A percentile compares a stretch with the other conserved stretches of the same genome.
Evolutionary conservation across 179 eudicot species (phyloP).

Genomic region (Pouteria campechiana): DNA sequence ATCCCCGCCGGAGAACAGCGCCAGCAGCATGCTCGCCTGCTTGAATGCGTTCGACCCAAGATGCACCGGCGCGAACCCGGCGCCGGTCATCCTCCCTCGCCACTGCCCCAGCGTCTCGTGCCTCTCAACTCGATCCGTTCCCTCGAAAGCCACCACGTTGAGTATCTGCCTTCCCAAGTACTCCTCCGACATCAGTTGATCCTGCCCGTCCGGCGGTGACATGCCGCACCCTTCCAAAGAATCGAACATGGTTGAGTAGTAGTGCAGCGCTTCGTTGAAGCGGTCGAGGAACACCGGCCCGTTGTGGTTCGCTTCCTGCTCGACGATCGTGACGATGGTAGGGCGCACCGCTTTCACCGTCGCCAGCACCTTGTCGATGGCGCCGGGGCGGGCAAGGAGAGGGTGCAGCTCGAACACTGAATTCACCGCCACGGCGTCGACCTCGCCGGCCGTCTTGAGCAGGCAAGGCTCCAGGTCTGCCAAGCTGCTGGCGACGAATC

Average conservation of each 20-base stretch:
- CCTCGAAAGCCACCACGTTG: constrained; percentile 90
- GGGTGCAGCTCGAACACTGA: constrained; percentile 77
- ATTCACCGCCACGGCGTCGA: constrained; percentile 66
- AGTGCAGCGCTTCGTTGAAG: constrained; percentile 71
- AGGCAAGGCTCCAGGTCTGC: constrained; percentile 51
- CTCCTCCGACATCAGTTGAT: constrained; percentile 72
- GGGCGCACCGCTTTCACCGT: constrained; percentile 57
- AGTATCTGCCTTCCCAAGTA: constrained; percentile 80
- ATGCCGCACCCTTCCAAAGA: constrained; percentile 54
- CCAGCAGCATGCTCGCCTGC: constrained; percentile 70
- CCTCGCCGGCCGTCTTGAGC: constrained; percentile 37
- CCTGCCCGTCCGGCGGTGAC: constrained; percentile 28
- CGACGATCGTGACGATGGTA: constrained; percentile 64
- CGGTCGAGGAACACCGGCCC: constrained; percentile 51
- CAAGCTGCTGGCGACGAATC: constrained; percentile 55
- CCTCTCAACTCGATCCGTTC: constrained; percentile 65
- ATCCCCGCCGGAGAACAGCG: constrained; percentile 59
- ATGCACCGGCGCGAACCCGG: constrained; percentile 65
- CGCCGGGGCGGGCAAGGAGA: constrained; percentile 43
- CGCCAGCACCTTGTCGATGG: constrained; percentile 51
- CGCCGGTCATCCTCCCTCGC: constrained; percentile 40
- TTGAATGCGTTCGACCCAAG: constrained; percentile 80
- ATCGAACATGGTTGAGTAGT: constrained; percentile 85
- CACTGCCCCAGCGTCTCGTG: constrained; percentile 76
- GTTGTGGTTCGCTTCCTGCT: constrained; percentile 83